phyloP scores from a whole-genome alignment of 108 stramenopile genomes.

The Bacterosira constricta region DNA sequence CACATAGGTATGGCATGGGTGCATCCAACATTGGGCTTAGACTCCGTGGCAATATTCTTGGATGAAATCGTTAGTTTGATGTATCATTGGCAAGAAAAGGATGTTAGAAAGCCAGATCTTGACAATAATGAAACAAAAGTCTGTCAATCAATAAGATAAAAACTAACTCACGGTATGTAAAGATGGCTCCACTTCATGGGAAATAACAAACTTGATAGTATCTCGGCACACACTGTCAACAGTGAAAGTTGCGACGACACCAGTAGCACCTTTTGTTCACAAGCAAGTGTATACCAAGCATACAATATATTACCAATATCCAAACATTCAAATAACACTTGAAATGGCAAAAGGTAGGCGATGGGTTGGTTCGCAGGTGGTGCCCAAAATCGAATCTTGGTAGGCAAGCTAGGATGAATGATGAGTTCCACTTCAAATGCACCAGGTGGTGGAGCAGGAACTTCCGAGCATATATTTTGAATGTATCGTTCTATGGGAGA shows the following conservation, averaged over 20 bases:
- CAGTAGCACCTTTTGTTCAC: conserved; percentile 87
- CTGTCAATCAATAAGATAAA: not conserved
- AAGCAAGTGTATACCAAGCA: conserved; percentile 75
- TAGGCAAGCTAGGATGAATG: too few relatives aligned
- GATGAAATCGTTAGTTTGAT: too few relatives aligned
- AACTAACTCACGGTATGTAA: conserved; percentile 87
- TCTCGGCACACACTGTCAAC: conserved; percentile 88
- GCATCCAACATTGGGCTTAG: conserved; percentile 86
- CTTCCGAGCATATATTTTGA: conserved; percentile 91
- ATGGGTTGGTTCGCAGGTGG: conserved; percentile 95
- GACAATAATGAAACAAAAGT: too few relatives aligned
- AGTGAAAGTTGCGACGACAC: conserved; percentile 48
- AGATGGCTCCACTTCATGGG: conserved; percentile 94
- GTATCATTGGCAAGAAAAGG: too few relatives aligned
- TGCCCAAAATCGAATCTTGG: conserved; percentile 92
- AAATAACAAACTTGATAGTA: conserved; percentile 86
- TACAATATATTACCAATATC: conserved; percentile 73
- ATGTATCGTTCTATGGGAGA: conserved; percentile 96
- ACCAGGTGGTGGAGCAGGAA: conserved; percentile 95
- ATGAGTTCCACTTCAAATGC: conserved; percentile 93
- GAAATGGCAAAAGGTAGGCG: conserved; percentile 91
- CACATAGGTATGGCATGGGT: conserved; percentile 88
- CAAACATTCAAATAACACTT: conserved; percentile 88
- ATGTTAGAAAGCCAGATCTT: too few relatives aligned
- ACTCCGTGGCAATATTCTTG: conserved; percentile 62